These are phyloP conservation scores for Begonia peltatifolia DNA, from an alignment of 306 rosid genomes.

Conservation along the genomic window DNA sequence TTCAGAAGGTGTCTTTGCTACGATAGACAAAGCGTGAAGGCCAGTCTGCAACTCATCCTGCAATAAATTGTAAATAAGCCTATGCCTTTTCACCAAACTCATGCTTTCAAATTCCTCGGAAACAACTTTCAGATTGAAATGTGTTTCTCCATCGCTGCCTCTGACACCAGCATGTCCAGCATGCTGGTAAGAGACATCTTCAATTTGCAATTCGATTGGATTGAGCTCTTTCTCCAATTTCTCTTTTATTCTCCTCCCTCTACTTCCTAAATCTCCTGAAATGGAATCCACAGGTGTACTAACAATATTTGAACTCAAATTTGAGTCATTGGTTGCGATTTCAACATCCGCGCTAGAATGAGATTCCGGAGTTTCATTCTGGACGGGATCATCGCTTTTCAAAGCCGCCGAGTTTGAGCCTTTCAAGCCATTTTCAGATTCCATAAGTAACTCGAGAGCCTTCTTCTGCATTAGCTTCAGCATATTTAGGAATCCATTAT, in stretches of 20 bases:
- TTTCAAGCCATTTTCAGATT: slow-evolving; percentile 32
- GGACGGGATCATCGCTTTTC: slow-evolving; percentile 9
- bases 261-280: slow-evolving; percentile 30
- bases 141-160: slow-evolving; percentile 76
- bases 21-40: slow-evolving; percentile 64
- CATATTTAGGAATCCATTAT: slow-evolving; percentile 91
- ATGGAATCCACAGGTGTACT: slow-evolving; percentile 5
- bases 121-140: slow-evolving; percentile 65
- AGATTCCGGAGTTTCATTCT: slow-evolving; percentile 14
- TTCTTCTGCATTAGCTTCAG: slow-evolving; percentile 85
- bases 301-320: slow-evolving; percentile 1
- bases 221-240: slow-evolving; percentile 39
- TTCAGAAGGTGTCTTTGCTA: slow-evolving; percentile 69
- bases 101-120: slow-evolving; percentile 66
- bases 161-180: slow-evolving; percentile 67
- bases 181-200: slow-evolving; percentile 77
- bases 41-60: slow-evolving; percentile 76
- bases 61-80: slow-evolving; percentile 52
- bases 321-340: slow-evolving; percentile 1
- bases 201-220: slow-evolving; percentile 49
- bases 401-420: background rate
- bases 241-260: slow-evolving; percentile 80
- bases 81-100: slow-evolving; percentile 79
- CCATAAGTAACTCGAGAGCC: slow-evolving; percentile 41
- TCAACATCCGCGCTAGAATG: slow-evolving; percentile 5